These are phyloP conservation scores for Jimgerdemannia flammicorona DNA, from an alignment of 192 early-diverging fungal species.

Conservation along the genomic window DNA sequence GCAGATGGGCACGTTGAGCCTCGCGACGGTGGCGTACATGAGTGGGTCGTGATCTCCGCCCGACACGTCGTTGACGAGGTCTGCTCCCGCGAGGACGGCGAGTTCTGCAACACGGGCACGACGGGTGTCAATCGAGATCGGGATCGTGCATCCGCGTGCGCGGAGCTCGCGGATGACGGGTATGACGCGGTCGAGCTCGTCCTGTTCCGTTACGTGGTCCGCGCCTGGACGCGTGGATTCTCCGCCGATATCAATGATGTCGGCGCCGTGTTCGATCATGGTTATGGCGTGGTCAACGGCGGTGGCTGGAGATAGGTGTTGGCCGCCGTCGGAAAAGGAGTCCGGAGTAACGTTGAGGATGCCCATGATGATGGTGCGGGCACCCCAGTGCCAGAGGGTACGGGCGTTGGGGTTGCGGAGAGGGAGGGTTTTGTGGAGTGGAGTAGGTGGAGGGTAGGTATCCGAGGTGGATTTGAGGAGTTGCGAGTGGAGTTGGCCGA, in stretches of 20 bases:
- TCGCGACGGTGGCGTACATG: slow-evolving; percentile 80
- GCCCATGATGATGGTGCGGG: slow-evolving; percentile 87
- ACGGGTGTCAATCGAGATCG: slow-evolving; percentile 95
- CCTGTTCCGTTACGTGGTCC: slow-evolving; percentile 64
- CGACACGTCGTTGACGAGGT: slow-evolving; percentile 93
- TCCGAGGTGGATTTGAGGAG: slow-evolving; percentile 44
- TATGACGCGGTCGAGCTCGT: slow-evolving; percentile 79
- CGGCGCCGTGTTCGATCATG: slow-evolving; percentile 75
- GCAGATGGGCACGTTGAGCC: slow-evolving; percentile 76
- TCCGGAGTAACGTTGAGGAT: slow-evolving; percentile 97
- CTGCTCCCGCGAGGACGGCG: slow-evolving; percentile 87
- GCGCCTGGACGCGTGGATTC: slow-evolving; percentile 90
- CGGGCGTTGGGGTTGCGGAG: slow-evolving; percentile 31
- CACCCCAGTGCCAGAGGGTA: slow-evolving; percentile 53
- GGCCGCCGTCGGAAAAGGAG: slow-evolving; percentile 93
- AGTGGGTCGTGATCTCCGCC: slow-evolving; percentile 77
- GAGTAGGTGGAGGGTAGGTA: slow-evolving; percentile 15
- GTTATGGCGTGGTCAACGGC: slow-evolving; percentile 64
- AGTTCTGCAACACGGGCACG: slow-evolving; percentile 78
- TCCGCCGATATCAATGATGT: slow-evolving; percentile 96
- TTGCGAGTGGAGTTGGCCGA: slow-evolving; percentile 63
- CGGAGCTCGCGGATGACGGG: slow-evolving; percentile 84
- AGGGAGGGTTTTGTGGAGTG: slow-evolving; percentile 54
- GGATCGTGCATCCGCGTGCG: slow-evolving; percentile 47
- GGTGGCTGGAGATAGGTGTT: slow-evolving; percentile 51